Conservation (phyloP, 805 yeast species). For the Yarrowia sp. region DNA sequence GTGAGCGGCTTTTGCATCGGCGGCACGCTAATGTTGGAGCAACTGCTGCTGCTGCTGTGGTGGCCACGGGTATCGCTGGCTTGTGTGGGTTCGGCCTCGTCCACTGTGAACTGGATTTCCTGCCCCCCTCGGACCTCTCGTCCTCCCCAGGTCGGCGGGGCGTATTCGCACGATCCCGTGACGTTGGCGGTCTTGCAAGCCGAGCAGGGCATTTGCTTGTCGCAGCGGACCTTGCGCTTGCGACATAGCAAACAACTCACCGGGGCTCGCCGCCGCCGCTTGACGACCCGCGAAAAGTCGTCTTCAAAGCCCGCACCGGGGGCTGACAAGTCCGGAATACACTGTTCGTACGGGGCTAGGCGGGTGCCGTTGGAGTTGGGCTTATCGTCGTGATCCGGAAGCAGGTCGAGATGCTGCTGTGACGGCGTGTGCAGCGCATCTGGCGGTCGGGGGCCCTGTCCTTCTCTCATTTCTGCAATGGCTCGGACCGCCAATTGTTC, state of each 20-base stretch:
- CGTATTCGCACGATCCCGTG: conserved; percentile 18
- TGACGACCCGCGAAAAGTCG: conserved; percentile 6
- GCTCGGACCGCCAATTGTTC: conserved; percentile 14
- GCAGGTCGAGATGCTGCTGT: background rate
- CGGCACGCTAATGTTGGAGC: conserved; percentile 11
- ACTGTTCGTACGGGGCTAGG: conserved; percentile 8
- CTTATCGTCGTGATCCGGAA: conserved; percentile 7
- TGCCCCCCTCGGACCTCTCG: conserved; percentile 13
- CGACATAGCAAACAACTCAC: conserved; percentile 9
- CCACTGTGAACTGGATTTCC: conserved; percentile 7
- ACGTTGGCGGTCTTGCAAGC: conserved; percentile 23
- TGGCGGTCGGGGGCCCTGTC: conserved; percentile 12
- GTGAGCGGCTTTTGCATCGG: conserved; percentile 11
- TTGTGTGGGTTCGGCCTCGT: background rate
- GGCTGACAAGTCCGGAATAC: conserved; percentile 13
- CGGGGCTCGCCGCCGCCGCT: conserved; percentile 5
- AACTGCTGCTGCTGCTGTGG: conserved; percentile 12
- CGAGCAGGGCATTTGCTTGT: conserved; percentile 23
- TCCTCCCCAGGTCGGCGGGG: conserved; percentile 12
- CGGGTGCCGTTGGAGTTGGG: background rate
- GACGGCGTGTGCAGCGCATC: background rate
- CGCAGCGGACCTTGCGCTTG: conserved; percentile 18
- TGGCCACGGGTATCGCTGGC: conserved; percentile 13
- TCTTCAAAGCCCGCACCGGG: conserved; percentile 1
- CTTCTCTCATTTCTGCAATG: conserved; percentile 21